phyloP scores from a whole-genome alignment of 106 monocot species.

The Dioscorea alata region DNA sequence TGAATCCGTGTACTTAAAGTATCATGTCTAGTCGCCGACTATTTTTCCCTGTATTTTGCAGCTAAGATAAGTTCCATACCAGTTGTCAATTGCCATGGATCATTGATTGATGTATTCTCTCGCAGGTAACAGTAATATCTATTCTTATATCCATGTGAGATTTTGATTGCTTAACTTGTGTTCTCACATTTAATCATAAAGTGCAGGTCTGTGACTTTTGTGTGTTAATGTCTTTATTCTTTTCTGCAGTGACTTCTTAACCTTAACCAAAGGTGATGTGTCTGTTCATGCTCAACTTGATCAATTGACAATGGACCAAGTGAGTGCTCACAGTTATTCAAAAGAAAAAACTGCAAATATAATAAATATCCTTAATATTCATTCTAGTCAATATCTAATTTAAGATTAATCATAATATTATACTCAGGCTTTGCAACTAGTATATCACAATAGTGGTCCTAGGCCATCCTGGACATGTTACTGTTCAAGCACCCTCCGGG shows the following conservation, averaged over 20 bases:
- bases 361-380: too few relatives aligned
- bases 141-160: too few relatives aligned
- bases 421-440: conserved; percentile 19
- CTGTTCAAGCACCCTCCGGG: conserved; percentile 10
- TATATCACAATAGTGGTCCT: conserved; percentile 3
- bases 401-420: too few relatives aligned
- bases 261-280: conserved; percentile 17
- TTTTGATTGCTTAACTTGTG: too few relatives aligned
- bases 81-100: conserved; percentile 23
- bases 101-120: conserved; percentile 31
- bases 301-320: conserved; percentile 23
- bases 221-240: neutral
- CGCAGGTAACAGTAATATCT: conserved; percentile 18
- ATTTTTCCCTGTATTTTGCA: conserved; percentile 7
- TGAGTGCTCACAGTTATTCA: conserved; percentile 3
- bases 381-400: neutral
- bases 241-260: conserved; percentile 29
- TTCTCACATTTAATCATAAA: too few relatives aligned
- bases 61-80: conserved; percentile 36
- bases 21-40: too few relatives aligned
- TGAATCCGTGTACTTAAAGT: too few relatives aligned
- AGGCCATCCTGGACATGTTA: conserved; percentile 19
- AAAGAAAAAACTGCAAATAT: too few relatives aligned
- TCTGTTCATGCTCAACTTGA: conserved; percentile 22
- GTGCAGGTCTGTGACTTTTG: neutral